Conservation (phyloP, 129 eudicot species). For the Arctium minus region DNA sequence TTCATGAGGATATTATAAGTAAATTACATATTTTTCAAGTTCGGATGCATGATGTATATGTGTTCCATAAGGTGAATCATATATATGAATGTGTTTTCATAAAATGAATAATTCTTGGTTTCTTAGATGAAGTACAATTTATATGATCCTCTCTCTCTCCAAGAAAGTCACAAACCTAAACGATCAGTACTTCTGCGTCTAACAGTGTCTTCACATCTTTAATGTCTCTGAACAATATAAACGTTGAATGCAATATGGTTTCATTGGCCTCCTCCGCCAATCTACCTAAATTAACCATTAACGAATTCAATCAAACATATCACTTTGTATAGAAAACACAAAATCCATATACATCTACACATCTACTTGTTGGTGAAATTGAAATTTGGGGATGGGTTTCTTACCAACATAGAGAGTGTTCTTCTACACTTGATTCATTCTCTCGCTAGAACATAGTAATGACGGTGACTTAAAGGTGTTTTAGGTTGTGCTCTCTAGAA, state of each 20-base stretch:
- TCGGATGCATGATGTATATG: no score
- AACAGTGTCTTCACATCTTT: constrained; percentile 94
- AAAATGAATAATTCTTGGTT: no score
- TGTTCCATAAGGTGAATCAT: no score
- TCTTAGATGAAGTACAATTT: no score
- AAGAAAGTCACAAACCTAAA: constrained; percentile 90
- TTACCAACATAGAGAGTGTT: constrained; percentile 90
- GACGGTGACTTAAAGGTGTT: background rate
- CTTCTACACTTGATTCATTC: constrained; percentile 82
- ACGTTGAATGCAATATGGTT: constrained; percentile 84
- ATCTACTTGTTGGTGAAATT: background rate
- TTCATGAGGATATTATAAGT: no score
- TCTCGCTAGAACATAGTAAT: background rate
- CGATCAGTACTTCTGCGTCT: constrained; percentile 91
- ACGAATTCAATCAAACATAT: background rate
- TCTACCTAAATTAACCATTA: constrained; percentile 46
- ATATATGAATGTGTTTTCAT: no score
- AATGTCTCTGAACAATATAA: constrained; percentile 90
- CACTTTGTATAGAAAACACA: background rate
- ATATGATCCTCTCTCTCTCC: constrained; percentile 28
- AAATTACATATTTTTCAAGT: no score
- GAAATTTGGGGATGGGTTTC: constrained; percentile 5
- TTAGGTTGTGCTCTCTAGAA: background rate
- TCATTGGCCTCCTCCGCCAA: constrained; percentile 95
- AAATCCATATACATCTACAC: background rate